Conservation (phyloP, 2,329 filamentous ascomycete genomes). For the Talaromyces amestolkiae region DNA sequence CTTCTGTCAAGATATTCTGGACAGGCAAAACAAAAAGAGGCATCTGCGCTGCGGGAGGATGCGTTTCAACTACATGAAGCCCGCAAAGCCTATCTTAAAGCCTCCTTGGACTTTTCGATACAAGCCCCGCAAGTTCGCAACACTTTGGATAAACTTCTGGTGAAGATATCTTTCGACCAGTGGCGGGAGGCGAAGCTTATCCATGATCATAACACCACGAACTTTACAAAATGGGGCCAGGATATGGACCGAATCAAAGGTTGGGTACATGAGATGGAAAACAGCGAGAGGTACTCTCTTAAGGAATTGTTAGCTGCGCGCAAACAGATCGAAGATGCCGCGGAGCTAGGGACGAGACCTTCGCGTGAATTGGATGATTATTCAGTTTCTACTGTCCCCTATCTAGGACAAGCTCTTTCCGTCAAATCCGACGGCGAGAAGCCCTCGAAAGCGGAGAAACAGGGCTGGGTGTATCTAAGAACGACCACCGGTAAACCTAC, state of each 20-base stretch:
- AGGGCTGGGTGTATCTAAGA: constrained; percentile 88
- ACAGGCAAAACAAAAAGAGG: constrained; percentile 90
- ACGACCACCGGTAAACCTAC: constrained; percentile 83
- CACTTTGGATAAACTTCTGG: constrained; percentile 79
- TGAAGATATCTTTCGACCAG: constrained; percentile 78
- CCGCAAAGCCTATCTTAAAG: constrained; percentile 83
- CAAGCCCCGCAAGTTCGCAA: constrained; percentile 81
- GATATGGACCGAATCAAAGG: constrained; percentile 91
- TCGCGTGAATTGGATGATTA: constrained; percentile 94
- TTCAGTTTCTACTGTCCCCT: constrained; percentile 82
- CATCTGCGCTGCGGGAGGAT: constrained; percentile 86
- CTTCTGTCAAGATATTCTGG: constrained; percentile 76
- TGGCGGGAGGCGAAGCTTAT: constrained; percentile 80
- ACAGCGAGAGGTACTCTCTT: constrained; percentile 77
- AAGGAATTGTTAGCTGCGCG: constrained; percentile 76
- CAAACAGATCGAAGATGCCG: constrained; percentile 75
- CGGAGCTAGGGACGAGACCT: constrained; percentile 69
- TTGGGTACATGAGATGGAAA: constrained; percentile 93
- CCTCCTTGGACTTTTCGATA: constrained; percentile 90
- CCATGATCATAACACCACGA: constrained; percentile 61
- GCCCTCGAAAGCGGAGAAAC: constrained; percentile 66
- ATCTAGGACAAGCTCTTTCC: constrained; percentile 69
- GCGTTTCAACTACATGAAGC: constrained; percentile 94
- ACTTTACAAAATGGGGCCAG: constrained; percentile 64
- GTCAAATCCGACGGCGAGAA: constrained; percentile 53